Conservation (phyloP, 495 filamentous ascomycete species). For the Schizothecium vesticola region DNA sequence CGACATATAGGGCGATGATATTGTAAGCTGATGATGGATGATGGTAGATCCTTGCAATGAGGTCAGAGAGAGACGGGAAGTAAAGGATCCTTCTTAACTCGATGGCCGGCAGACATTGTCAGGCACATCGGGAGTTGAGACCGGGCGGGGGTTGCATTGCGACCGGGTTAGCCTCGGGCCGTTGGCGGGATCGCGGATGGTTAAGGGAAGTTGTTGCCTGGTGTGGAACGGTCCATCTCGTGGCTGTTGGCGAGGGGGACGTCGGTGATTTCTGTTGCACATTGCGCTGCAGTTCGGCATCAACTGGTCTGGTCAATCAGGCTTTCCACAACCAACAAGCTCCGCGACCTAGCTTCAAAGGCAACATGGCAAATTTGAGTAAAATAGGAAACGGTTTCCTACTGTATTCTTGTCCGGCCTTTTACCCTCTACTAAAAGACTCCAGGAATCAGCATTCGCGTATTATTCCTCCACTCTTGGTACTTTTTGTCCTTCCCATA, state of each 20-base stretch:
- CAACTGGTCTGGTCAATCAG: no score
- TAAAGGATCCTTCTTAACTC: neutral
- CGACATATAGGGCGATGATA: neutral
- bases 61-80: neutral
- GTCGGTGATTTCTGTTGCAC: neutral
- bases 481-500: conserved; percentile 59
- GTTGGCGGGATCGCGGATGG: neutral
- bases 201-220: neutral
- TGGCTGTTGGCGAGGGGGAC: neutral
- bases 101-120: neutral
- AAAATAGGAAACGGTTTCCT: no score
- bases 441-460: conserved; percentile 32
- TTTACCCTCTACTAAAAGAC: neutral
- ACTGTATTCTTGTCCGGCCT: no score
- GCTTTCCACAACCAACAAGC: no score
- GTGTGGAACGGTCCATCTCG: neutral
- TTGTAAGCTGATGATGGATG: neutral
- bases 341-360: no score
- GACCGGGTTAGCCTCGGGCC: neutral
- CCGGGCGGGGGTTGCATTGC: neutral
- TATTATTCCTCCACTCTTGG: conserved; percentile 58
- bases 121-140: neutral
- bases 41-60: neutral
- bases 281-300: no score
- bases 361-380: no score